Percentiles rank a stretch among this genome's conserved stretches.
phyloP scores from a whole-genome alignment of 495 filamentous ascomycete genomes.

The Gamarada debralockiae region DNA sequence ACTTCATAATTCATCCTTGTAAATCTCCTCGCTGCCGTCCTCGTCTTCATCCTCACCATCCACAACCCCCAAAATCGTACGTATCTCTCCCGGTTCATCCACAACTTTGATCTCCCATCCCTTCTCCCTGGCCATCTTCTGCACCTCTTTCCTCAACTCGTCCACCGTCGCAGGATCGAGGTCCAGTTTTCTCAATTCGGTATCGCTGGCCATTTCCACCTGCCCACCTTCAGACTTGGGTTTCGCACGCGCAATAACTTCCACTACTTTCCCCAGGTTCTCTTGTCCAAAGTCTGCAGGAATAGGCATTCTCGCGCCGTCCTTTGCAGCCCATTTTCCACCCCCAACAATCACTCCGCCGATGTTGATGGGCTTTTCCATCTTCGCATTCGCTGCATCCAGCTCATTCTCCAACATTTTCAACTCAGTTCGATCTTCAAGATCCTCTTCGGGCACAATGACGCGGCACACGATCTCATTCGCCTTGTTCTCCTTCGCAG shows the following conservation, averaged over 20 bases:
- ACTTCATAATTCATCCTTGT: constrained; percentile 25
- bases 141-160: constrained; percentile 53
- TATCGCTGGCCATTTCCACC: constrained; percentile 45
- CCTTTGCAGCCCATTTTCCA: constrained; percentile 42
- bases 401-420: constrained; percentile 26
- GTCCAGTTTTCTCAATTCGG: constrained; percentile 64
- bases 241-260: constrained; percentile 35
- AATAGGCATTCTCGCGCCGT: constrained; percentile 37
- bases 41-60: constrained; percentile 33
- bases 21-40: constrained; percentile 20
- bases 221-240: constrained; percentile 47
- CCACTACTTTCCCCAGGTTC: constrained; percentile 23
- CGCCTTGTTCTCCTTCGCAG: constrained; percentile 74
- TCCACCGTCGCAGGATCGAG: constrained; percentile 68
- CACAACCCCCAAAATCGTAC: constrained; percentile 41
- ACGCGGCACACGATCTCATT: constrained; percentile 72
- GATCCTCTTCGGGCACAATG: constrained; percentile 34
- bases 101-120: constrained; percentile 54
- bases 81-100: constrained; percentile 31
- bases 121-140: constrained; percentile 45
- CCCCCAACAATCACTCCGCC: constrained; percentile 52
- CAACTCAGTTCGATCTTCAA: constrained; percentile 26
- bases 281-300: constrained; percentile 33
- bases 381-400: constrained; percentile 28
- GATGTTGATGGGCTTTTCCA: constrained; percentile 31